Base-by-base conservation (phyloP, 306 rosid species). In the Gastrolobium bilobum region DNA sequence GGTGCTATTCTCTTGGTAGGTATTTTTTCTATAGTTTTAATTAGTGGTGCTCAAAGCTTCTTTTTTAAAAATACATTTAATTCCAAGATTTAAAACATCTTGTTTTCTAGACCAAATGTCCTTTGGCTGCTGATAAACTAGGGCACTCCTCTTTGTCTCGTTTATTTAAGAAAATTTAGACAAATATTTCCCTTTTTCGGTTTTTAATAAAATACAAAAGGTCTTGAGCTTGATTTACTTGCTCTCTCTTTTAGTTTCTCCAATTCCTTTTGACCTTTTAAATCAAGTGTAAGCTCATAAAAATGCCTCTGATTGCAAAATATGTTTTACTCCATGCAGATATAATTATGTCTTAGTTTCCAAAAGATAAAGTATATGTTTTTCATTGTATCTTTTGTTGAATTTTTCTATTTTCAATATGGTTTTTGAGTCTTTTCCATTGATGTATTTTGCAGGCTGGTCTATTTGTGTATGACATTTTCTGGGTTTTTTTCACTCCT, bases 401-500 rank as follows among this genome's bases (percentile, higher is more conserved):
- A 20, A 20, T 20, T 40, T 44, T 78, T 29, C 40, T 40, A 30
- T 4, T 58, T 26, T 48, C 35, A 62, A 77, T 75, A 30, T 67
- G 44, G 68, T 53, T 10, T 59, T 79, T 87, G 48, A 67, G 80
- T 68, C 52, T 39, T 66, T 9, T 71, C 13, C 7, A 42, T 67
- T 72, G 46, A 53, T 81, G 34, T 81, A 65, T 33, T 47, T 62
- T 79, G 64, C 90, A 96, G 99, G 94, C 94, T 44, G 99, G 99
- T 65, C 97, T 96, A 35, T 96, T 96, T 81, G 94, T 96, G 7
- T 96, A 96, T 57, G 98, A 96, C 83, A 93, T 96, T 69, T 96
- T 96, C 96, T 96, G 99, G 99, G 99, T 96, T 79, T 96, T 96
- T 94, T 96, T 96, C 87, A 96, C 98, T 52, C 99, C 99, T 6